phyloP scores from a whole-genome alignment of 2,329 filamentous ascomycete genomes.

The Aspergillus candidus region DNA sequence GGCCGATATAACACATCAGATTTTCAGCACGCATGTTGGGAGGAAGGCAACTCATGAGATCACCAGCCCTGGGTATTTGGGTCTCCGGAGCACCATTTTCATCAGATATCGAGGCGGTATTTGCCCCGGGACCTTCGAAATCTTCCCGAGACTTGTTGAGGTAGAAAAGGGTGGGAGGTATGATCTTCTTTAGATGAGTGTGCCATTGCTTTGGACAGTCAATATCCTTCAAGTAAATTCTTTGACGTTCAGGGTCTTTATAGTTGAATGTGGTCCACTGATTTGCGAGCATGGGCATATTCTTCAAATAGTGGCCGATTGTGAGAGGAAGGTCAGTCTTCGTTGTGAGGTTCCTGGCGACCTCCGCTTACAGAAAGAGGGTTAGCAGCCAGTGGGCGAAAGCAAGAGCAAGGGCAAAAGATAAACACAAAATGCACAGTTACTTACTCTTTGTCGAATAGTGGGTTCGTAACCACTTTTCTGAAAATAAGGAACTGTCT shows the following conservation, averaged over 20 bases:
- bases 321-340: constrained; percentile 75
- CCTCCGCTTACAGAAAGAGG: constrained; percentile 56
- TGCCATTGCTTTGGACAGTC: constrained; percentile 88
- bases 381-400: constrained; percentile 11
- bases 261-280: constrained; percentile 74
- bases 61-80: constrained; percentile 68
- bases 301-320: constrained; percentile 81
- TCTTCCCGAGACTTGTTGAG: constrained; percentile 71
- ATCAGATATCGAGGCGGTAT: constrained; percentile 38
- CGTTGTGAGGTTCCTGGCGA: constrained; percentile 70
- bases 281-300: constrained; percentile 75
- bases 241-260: constrained; percentile 70
- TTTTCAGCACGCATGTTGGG: constrained; percentile 87
- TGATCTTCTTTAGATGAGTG: constrained; percentile 66
- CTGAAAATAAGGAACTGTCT: constrained; percentile 71
- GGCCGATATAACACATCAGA: constrained; percentile 96
- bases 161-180: constrained; percentile 82
- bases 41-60: constrained; percentile 90
- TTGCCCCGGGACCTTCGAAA: constrained; percentile 49
- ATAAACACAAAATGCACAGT: background rate
- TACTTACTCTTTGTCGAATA: constrained; percentile 70
- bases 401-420: background rate
- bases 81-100: constrained; percentile 43
- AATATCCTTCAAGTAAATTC: constrained; percentile 94
- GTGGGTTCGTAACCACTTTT: constrained; percentile 71